Percentiles rank a stretch among this genome's conserved stretches.
phyloP scores from a whole-genome alignment of 2,329 filamentous ascomycete species.

The Capronia coronata region DNA sequence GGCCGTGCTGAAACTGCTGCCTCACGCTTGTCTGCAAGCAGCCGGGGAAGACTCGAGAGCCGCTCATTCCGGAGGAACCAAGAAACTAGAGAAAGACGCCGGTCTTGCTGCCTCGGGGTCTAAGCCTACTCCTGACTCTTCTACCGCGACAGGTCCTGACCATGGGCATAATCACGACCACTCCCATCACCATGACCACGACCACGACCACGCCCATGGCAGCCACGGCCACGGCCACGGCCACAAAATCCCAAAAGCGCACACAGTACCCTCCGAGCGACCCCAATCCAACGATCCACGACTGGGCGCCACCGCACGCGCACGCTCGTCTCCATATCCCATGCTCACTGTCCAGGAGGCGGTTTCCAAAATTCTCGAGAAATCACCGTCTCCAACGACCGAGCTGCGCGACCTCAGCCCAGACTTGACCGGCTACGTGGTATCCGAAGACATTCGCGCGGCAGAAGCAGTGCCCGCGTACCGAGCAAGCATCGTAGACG shows the following conservation, averaged over 20 bases:
- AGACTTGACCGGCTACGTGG: conserved; percentile 64
- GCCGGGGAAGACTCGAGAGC: conserved; percentile 72
- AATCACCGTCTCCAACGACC: conserved; percentile 61
- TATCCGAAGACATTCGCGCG: conserved; percentile 77
- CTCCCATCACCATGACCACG: conserved; percentile 10
- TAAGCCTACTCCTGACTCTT: no score
- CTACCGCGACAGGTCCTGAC: conserved; percentile 6
- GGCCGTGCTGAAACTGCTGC: conserved; percentile 79
- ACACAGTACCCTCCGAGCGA: conserved; percentile 58
- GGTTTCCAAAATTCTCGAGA: conserved; percentile 61
- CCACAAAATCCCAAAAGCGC: conserved; percentile 59
- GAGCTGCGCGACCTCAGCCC: conserved; percentile 55
- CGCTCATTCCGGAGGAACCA: conserved; percentile 72
- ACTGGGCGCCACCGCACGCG: conserved; percentile 58
- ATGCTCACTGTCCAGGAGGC: conserved; percentile 86
- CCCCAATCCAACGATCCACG: conserved; percentile 54
- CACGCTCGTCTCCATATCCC: conserved; percentile 82
- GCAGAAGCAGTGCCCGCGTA: conserved; percentile 84
- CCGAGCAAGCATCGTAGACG: conserved; percentile 91
- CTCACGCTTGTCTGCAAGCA: conserved; percentile 89
- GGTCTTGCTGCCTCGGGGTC: conserved; percentile 49
- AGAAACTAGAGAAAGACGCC: conserved; percentile 77
- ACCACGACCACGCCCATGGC: conserved; percentile 34
- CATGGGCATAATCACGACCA: conserved; percentile 42
- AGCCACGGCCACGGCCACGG: conserved; percentile 46